phyloP scores from a whole-genome alignment of 1,284 basidiomycete species.

The Trametes polyzona region DNA sequence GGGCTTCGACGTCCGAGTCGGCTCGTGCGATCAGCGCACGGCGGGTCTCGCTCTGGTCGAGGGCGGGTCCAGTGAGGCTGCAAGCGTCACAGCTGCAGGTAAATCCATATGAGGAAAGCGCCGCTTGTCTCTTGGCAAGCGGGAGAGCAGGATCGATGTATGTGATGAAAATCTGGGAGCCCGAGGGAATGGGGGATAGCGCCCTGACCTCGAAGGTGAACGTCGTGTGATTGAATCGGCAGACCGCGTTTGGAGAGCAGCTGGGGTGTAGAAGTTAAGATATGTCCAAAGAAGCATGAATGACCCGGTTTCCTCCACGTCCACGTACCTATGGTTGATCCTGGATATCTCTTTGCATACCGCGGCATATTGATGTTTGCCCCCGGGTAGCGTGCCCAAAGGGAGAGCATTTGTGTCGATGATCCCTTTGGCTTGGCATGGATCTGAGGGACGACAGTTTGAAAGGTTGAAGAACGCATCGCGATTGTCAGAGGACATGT shows the following conservation, averaged over 20 bases:
- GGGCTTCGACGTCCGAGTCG: constrained; percentile 4
- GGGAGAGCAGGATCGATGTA: constrained; percentile 22
- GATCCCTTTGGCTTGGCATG: constrained; percentile 14
- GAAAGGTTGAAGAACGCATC: constrained; percentile 14
- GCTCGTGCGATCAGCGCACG: constrained; percentile 19
- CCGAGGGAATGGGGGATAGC: constrained; percentile 15
- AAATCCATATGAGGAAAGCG: constrained; percentile 24
- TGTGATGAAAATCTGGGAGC: constrained; percentile 21
- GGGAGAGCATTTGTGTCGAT: constrained; percentile 27
- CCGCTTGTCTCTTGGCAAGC: constrained; percentile 11
- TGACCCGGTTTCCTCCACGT: neutral
- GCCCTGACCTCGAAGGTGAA: constrained; percentile 26
- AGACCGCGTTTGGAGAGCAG: constrained; percentile 26
- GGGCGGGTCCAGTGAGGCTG: constrained; percentile 11
- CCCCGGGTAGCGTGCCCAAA: constrained; percentile 15
- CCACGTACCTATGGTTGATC: constrained; percentile 28
- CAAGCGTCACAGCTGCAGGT: constrained; percentile 24
- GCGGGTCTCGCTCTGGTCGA: constrained; percentile 17
- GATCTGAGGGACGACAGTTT: constrained; percentile 10
- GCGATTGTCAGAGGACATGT: neutral
- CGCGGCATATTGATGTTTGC: constrained; percentile 7
- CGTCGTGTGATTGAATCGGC: constrained; percentile 15
- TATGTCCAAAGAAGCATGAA: too few relatives aligned
- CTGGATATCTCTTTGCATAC: constrained; percentile 26
- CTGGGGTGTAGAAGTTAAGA: too few relatives aligned